Evolutionary conservation across 768 basidiomycete species (phyloP).

Genomic region (Clathrus columnatus): DNA sequence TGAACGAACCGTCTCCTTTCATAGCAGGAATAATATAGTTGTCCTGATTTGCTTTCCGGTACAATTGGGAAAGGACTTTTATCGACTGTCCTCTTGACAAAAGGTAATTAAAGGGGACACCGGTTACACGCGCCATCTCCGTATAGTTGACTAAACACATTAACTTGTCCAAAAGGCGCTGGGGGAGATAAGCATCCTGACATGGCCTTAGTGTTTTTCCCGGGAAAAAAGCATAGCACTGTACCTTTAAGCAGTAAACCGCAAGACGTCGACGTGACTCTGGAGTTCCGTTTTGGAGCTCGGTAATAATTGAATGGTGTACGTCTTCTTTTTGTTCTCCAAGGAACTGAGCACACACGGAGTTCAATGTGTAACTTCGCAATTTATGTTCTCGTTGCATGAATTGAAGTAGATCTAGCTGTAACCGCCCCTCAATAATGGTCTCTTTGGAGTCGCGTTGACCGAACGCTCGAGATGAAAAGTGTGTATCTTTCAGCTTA

Average conservation of each 20-base stretch:
- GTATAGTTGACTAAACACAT: conserved; percentile 99
- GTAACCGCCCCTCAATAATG: conserved; percentile 80
- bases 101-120: conserved; percentile 97
- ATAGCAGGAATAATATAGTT: conserved; percentile 83
- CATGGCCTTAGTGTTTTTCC: neutral
- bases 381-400: conserved; percentile 99
- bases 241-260: conserved; percentile 94
- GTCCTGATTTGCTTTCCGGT: conserved; percentile 84
- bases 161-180: conserved; percentile 90
- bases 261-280: conserved; percentile 89
- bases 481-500: conserved; percentile 87
- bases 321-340: conserved; percentile 99
- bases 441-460: conserved; percentile 96
- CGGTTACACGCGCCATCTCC: conserved; percentile 99
- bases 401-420: conserved; percentile 91
- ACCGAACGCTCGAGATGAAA: conserved; percentile 96
- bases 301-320: conserved; percentile 96
- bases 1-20: conserved; percentile 66
- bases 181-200: conserved; percentile 98
- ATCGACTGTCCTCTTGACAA: conserved; percentile 94
- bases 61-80: conserved; percentile 95
- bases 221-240: neutral
- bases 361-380: conserved; percentile 93
- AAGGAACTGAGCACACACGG: conserved; percentile 94
- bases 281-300: conserved; percentile 91